A percentile compares a stretch with the other conserved stretches of the same genome.
Conservation (phyloP, 2,329 filamentous ascomycete species). For the Xylaria sp. region DNA sequence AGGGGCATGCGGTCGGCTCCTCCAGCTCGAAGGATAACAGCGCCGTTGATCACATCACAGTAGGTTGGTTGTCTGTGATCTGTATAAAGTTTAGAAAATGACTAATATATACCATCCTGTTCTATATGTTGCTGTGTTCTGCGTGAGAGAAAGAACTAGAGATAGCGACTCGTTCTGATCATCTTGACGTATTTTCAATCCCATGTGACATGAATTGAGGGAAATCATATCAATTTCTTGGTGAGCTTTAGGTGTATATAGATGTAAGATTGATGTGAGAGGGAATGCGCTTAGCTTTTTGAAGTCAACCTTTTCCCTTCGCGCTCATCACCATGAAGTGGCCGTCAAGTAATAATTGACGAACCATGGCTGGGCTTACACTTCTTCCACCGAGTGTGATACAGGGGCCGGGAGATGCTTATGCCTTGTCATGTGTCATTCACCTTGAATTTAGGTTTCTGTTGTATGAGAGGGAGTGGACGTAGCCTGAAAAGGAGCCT, state of each 20-base stretch:
- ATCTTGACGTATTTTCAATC: background rate
- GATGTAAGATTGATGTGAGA: no score
- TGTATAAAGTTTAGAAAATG: slow-evolving; percentile 29
- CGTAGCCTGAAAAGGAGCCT: no score
- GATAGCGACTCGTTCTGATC: background rate
- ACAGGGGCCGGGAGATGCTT: background rate
- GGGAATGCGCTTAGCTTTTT: no score
- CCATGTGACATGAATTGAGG: background rate
- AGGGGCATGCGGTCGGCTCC: slow-evolving; percentile 12
- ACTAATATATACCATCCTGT: slow-evolving; percentile 35
- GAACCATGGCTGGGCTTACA: background rate
- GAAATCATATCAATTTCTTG: background rate
- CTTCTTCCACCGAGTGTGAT: background rate
- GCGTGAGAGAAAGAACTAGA: background rate
- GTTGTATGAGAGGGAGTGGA: background rate
- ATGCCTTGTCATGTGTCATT: background rate
- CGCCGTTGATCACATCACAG: slow-evolving; percentile 9
- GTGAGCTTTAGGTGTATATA: background rate
- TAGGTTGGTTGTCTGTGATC: slow-evolving; percentile 19
- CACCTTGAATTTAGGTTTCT: background rate
- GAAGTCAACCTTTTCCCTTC: background rate
- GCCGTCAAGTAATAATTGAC: background rate
- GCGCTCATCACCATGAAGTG: background rate
- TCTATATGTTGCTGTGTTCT: background rate
- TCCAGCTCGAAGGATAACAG: slow-evolving; percentile 9